Conservation (phyloP, 2,329 filamentous ascomycete species). For the Colletotrichum sp. region DNA sequence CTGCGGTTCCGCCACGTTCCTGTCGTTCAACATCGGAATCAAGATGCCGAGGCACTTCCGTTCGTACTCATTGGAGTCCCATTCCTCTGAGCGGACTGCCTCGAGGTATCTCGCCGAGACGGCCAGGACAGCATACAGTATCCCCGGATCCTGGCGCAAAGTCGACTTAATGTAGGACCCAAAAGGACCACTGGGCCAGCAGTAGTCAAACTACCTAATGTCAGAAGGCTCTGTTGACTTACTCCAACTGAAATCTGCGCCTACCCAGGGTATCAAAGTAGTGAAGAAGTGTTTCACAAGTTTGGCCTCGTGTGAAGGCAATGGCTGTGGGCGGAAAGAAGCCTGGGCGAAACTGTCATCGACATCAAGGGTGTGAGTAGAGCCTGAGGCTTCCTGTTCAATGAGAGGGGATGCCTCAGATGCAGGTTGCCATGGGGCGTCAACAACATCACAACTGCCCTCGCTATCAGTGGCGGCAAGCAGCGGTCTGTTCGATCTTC, state of each 20-base stretch:
- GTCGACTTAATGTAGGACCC: background rate
- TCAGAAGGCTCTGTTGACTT: background rate
- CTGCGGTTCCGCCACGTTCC: background rate
- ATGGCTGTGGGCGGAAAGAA: rapidly evolving
- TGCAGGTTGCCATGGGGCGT: background rate
- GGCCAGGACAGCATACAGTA: background rate
- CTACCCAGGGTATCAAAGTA: background rate
- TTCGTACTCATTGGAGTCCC: background rate
- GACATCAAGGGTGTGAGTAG: background rate
- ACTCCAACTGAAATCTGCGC: background rate
- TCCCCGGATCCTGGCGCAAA: background rate
- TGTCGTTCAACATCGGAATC: background rate
- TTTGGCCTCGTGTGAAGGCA: background rate
- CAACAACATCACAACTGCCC: background rate
- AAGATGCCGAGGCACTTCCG: background rate
- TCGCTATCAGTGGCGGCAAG: background rate
- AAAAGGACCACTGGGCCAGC: background rate
- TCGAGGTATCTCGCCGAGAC: background rate
- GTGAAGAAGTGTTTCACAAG: background rate
- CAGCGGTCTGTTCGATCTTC: background rate
- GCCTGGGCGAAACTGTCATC: background rate
- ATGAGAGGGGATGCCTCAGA: background rate
- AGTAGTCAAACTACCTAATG: background rate
- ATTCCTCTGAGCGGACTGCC: background rate
- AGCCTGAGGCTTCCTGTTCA: background rate